Conservation (phyloP, 768 basidiomycete genomes). For the Rhizopogon salebrosus region DNA sequence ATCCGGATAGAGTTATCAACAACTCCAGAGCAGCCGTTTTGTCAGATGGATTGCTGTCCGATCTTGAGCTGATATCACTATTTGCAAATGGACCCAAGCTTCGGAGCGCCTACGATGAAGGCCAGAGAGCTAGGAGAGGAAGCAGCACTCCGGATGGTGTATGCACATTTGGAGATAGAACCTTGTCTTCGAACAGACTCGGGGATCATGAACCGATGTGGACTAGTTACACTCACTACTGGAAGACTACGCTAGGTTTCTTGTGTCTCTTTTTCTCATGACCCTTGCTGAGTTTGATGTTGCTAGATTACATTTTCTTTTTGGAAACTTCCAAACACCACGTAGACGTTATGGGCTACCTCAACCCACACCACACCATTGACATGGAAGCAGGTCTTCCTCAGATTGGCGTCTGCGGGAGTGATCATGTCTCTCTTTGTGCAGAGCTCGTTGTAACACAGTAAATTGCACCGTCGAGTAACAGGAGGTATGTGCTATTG, state of each 20-base stretch:
- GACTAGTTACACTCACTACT: constrained; percentile 86
- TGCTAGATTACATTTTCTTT: constrained; percentile 86
- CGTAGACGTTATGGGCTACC: constrained; percentile 45
- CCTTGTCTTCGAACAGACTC: constrained; percentile 33
- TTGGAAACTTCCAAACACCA: constrained; percentile 36
- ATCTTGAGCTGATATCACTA: constrained; percentile 49
- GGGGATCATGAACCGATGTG: constrained; percentile 77
- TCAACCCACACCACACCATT: constrained; percentile 53
- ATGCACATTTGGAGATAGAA: constrained; percentile 50
- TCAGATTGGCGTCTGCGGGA: constrained; percentile 70
- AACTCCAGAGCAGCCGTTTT: constrained; percentile 58
- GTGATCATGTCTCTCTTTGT: constrained; percentile 82
- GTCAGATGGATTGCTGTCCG: constrained; percentile 65
- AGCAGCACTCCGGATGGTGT: constrained; percentile 11
- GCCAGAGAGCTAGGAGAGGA: constrained; percentile 23
- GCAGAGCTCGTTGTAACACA: constrained; percentile 43
- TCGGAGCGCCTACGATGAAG: constrained; percentile 67
- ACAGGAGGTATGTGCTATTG: constrained; percentile 3
- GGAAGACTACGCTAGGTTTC: constrained; percentile 75
- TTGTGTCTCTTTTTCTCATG: constrained; percentile 7
- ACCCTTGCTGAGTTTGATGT: constrained; percentile 7
- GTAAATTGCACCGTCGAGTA: constrained; percentile 4
- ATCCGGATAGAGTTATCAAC: constrained; percentile 70
- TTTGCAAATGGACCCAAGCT: constrained; percentile 28
- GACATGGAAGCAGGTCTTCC: constrained; percentile 74